Base-by-base conservation (phyloP, 306 rosid genomes). In the Pachyrhizus erosus region DNA sequence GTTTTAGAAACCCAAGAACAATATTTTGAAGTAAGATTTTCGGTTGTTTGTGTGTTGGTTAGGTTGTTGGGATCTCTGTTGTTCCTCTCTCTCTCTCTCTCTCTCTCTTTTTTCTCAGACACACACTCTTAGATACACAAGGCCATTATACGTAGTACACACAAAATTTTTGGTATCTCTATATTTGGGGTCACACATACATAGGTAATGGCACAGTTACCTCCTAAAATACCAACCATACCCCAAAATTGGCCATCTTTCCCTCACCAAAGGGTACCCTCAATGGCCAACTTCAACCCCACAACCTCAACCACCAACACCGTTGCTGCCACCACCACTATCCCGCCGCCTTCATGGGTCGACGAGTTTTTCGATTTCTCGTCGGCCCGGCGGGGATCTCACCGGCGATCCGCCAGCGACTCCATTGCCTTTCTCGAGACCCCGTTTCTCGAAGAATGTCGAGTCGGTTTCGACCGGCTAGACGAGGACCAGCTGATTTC, bases 291-390 rank as follows among this genome's bases (percentile, higher is more conserved):
- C 11, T 87, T 80, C 12, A 37, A 46, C 62, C 6, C 69, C 26
- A 51, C 68, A 7, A n/a, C 82, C 65, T 24, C 65, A 1, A 9
- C 33, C 58, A 45, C 84, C 8, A 3, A 83, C 0, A 5, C 65
- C 40, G 10, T 31, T 2, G 46, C 61, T 1, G 15, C 10, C 15
- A n/a, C 71, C 17, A 34, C 4, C 14, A n/a, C 72, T 5, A 84
- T 69, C 12, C 75, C 69, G 18, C 76, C 65, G 17, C 84, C 91
- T 0, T 84, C 89, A 11, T 92, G 96, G 97, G 76, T 91, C 0
- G 99, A 95, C 26, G 99, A 95, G 27, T 95, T 95, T 18, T 92
- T 92, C n/a, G 98, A 93, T 82, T 95, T 93, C 89, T 86, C 99
- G 5, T 83, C 97, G 5, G 27, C 89, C 46, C 78, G 98, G 14